phyloP scores from a whole-genome alignment of 140 eudicot species.

The Erigeron philadelphicus region DNA sequence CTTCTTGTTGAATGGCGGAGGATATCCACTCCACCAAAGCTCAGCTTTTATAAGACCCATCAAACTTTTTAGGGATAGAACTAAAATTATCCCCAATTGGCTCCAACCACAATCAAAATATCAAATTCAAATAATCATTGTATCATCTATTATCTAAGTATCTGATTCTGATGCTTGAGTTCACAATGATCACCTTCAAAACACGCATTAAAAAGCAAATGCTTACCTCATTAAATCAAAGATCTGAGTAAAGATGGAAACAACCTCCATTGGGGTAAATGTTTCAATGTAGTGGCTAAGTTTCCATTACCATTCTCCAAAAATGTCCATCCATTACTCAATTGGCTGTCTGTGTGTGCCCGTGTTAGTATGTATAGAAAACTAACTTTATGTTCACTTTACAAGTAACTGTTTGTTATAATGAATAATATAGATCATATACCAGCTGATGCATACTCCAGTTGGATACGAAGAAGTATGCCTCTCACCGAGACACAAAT shows the following conservation, averaged over 20 bases:
- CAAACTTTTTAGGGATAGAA: too few species aligned
- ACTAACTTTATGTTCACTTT: too few species aligned
- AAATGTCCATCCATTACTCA: constrained; percentile 84
- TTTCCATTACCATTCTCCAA: too few species aligned
- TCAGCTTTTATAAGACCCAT: too few species aligned
- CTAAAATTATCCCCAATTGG: too few species aligned
- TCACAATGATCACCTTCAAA: neutral
- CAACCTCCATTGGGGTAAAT: constrained; percentile 51
- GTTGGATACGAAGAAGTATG: constrained; percentile 79
- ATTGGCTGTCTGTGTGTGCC: constrained; percentile 48
- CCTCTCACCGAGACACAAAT: constrained; percentile 86
- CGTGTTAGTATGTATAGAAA: neutral
- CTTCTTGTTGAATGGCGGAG: too few species aligned
- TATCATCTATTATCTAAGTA: too few species aligned
- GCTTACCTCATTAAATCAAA: constrained; percentile 67
- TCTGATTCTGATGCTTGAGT: neutral
- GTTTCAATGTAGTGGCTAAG: constrained; percentile 68
- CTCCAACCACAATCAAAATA: too few species aligned
- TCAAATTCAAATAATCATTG: too few species aligned
- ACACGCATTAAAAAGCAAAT: neutral
- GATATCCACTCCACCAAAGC: too few species aligned
- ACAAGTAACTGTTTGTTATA: too few species aligned
- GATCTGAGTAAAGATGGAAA: constrained; percentile 61
- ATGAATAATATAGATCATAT: constrained; percentile 11
- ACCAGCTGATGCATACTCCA: constrained; percentile 98